Percentiles rank a stretch among this genome's conserved stretches.
Evolutionary conservation across 1,284 basidiomycete genomes (phyloP).

Genomic region (Tylopilus sp.): DNA sequence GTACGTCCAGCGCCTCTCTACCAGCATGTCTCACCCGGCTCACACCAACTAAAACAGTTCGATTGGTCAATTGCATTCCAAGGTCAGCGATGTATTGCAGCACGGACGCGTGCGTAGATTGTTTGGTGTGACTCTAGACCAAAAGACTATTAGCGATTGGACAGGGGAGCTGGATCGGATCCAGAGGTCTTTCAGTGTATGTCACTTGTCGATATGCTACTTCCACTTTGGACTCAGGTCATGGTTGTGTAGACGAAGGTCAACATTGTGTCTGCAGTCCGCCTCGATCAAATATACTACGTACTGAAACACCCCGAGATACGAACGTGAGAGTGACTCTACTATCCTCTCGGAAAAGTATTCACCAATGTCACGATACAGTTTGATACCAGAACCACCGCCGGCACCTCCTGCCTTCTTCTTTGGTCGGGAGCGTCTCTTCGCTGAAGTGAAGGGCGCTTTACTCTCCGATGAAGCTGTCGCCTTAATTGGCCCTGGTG

Average conservation of each 20-base stretch:
- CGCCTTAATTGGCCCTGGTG: not conserved
- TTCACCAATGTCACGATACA: not conserved
- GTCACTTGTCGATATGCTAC: not conserved
- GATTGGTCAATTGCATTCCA: not conserved
- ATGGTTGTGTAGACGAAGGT: not conserved
- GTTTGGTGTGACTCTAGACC: not conserved
- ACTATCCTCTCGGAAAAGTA: not conserved
- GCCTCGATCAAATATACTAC: not conserved
- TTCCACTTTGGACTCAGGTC: no score
- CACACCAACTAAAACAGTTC: not conserved
- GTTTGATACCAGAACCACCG: not conserved
- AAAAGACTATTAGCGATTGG: not conserved
- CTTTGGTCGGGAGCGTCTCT: not conserved
- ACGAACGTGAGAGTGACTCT: no score
- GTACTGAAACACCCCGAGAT: not conserved
- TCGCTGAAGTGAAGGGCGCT: not conserved
- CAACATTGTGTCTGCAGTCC: not conserved
- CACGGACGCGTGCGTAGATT: not conserved
- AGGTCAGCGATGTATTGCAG: not conserved
- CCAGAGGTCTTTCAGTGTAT: not conserved
- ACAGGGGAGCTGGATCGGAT: not conserved
- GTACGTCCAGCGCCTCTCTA: not conserved
- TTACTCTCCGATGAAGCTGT: not conserved
- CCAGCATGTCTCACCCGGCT: not conserved
- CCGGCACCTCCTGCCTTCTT: not conserved